phyloP scores from a whole-genome alignment of 352 stramenopile species.

The Vaucheria bursata region DNA sequence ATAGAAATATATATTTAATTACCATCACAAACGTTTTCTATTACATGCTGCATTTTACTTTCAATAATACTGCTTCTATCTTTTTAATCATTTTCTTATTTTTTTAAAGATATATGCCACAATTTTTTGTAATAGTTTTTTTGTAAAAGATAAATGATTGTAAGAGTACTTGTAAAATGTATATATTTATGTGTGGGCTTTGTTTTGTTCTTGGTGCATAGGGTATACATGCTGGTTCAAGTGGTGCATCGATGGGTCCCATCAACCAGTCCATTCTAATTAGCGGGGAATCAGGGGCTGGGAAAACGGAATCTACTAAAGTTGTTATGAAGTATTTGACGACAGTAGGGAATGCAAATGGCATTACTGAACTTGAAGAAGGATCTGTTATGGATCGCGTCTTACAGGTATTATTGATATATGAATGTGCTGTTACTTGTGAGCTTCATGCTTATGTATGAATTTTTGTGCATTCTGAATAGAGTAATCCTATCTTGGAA shows the following conservation, averaged over 20 bases:
- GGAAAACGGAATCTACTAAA: slow-evolving; percentile 80
- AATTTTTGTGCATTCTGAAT: too few species aligned
- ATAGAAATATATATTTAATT: too few species aligned
- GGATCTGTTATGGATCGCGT: slow-evolving; percentile 68
- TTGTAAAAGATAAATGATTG: too few species aligned
- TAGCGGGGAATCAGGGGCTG: slow-evolving; percentile 72
- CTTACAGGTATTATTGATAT: slow-evolving; percentile 53
- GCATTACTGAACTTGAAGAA: slow-evolving; percentile 55
- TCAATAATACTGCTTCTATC: not conserved
- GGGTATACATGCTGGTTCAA: slow-evolving; percentile 40
- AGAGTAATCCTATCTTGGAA: slow-evolving; percentile 81
- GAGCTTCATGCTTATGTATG: too few species aligned
- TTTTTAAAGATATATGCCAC: too few species aligned
- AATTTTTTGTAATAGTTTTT: too few species aligned
- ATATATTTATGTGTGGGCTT: slow-evolving; percentile 8
- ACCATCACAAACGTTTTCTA: slow-evolving; percentile 50
- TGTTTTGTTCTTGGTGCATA: not conserved
- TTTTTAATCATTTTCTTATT: too few species aligned
- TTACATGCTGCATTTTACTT: slow-evolving; percentile 47
- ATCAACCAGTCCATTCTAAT: slow-evolving; percentile 75
- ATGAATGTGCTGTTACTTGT: not conserved
- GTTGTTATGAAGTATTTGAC: slow-evolving; percentile 79
- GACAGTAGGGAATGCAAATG: slow-evolving; percentile 54
- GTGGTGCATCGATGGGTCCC: slow-evolving; percentile 23
- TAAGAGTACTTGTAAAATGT: too few species aligned